Evolutionary conservation across 768 basidiomycete species (phyloP), one percentile per base, ranked within the genome.

Genomic region (Peribolospora baueri): DNA sequence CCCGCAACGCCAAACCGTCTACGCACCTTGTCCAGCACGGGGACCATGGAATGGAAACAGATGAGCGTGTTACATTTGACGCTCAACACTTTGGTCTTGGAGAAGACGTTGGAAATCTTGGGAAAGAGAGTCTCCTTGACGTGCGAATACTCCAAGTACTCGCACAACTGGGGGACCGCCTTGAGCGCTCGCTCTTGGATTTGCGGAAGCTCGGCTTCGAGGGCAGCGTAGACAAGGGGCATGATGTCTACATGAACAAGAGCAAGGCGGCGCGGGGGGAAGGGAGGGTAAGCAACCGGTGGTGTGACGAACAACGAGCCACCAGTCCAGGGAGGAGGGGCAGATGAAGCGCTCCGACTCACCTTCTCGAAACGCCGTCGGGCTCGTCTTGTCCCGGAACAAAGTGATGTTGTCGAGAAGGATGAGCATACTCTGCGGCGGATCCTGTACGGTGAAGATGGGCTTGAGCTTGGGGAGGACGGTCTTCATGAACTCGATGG

Each of bases 381-480:
- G 85, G 54, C 83, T 79, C 2, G 87, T 90, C 69, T 98, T 98
- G 56, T 73, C 76, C 62, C 88, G 85, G 39, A 98, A 72, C 69
- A 88, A 75, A 36, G 75, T 70, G 6, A 98, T 72, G 62, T 91
- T 91, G 61, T 95, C 88, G 48, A 98, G 67, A 37, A 98, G 69
- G 0, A 87, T 88, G 52, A 97, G 67, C 84, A 95, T 91, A 60
- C 90, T 93, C 68, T 95, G 90, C 0, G 91, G 90, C 13, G 93
- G 91, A 62, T 98, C 93, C 65, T 83, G 87, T 63, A 95, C 71
- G 0, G 71, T 73, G 59, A 98, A 98, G 13, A 98, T 68, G 0
- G 90, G 91, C 63, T 82, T 87, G 42, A 97, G 72, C 61, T 79
- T 82, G 1, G 87, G 86, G 4, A 97, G 71, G 3, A 95, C 88